Base-by-base conservation (phyloP, 2,329 filamentous ascomycete species). In the Talaromyces sp. region DNA sequence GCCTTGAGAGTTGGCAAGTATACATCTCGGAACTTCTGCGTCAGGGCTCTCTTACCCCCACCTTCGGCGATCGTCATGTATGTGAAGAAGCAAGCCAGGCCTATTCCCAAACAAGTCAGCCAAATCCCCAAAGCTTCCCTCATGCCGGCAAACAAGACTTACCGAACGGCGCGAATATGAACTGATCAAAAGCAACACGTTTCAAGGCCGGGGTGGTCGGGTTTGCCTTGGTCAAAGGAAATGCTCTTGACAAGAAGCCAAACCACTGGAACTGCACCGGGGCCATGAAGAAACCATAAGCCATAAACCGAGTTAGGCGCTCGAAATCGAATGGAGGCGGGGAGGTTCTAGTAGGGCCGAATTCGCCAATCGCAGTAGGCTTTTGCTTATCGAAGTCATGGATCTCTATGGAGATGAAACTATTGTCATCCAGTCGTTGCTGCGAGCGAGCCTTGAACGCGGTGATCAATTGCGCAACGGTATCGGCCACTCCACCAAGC, bases 231-330 rank as follows among this genome's bases (percentile, higher is more conserved):
- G 87, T 89, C 46, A 97, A 86, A 4, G 94, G 94, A 67, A 99
- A 99, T 9, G 86, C 81, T 60, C 80, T 82, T 30, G 86, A 88
- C 58, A 99, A 79, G 72, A 96, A 92, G 47, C 85, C 84, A 75
- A 97, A 97, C 94, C 94, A 99, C 70, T 90, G 88, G 77, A 96
- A 96, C 73, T 97, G 93, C 29, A 97, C 66, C 0, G 94, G 94
- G 4, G 94, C 91, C 91, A 97, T 97, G 69, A 89, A 84, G 77
- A 97, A 97, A 70, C 91, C 91, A 72, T 97, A 99, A 4, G 90
- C 88, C 91, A 97, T 97, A 79, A 97, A 99, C 43, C 94, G 83
- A 1, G 90, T 93, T 58, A 97, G 80, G 44, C 94, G 86, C 77
- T 97, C 94, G 66, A 97, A 97, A 75, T 99, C 93, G 68, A 99